Evolutionary conservation across 2,329 filamentous ascomycete genomes (phyloP).

Genomic region (Cryphonectria naterciae): DNA sequence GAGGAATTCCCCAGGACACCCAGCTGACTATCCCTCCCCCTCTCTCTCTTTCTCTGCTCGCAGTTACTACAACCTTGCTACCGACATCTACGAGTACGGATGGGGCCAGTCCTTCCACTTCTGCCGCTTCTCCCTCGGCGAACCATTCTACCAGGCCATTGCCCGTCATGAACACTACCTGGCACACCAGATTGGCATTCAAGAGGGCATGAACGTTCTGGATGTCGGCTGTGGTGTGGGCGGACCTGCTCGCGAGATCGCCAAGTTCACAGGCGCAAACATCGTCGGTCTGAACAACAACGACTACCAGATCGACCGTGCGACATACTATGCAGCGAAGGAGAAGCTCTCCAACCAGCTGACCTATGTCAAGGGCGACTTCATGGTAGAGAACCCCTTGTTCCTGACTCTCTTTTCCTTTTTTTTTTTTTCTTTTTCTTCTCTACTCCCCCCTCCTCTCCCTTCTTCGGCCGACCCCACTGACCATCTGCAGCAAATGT

Average conservation of each 20-base stretch:
- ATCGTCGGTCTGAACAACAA: constrained; percentile 97
- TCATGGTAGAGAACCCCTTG: constrained; percentile 67
- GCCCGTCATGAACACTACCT: constrained; percentile 98
- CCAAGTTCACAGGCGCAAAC: constrained; percentile 90
- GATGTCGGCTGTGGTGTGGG: constrained; percentile 98
- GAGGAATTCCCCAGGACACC: background rate
- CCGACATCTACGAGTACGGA: constrained; percentile 93
- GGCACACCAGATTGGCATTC: constrained; percentile 83
- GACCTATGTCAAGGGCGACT: constrained; percentile 90
- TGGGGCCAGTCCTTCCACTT: constrained; percentile 98
- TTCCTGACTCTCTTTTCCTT: background rate
- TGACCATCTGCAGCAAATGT: constrained; percentile 71
- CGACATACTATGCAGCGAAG: constrained; percentile 80
- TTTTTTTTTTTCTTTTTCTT: background rate
- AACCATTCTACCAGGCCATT: constrained; percentile 88
- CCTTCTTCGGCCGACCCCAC: background rate
- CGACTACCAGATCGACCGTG: constrained; percentile 96
- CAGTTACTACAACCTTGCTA: constrained; percentile 96
- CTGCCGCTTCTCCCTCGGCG: constrained; percentile 86
- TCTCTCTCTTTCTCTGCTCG: constrained; percentile 19
- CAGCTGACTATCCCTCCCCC: constrained; percentile 30
- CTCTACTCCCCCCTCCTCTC: too few species aligned
- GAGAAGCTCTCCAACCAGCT: constrained; percentile 81
- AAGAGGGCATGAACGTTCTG: constrained; percentile 84
- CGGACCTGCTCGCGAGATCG: constrained; percentile 92